Evolutionary conservation across 164 flowering plant genomes (phyloP), one percentile per base, ranked within the genome.

Genomic region (Amborella trichopoda): DNA sequence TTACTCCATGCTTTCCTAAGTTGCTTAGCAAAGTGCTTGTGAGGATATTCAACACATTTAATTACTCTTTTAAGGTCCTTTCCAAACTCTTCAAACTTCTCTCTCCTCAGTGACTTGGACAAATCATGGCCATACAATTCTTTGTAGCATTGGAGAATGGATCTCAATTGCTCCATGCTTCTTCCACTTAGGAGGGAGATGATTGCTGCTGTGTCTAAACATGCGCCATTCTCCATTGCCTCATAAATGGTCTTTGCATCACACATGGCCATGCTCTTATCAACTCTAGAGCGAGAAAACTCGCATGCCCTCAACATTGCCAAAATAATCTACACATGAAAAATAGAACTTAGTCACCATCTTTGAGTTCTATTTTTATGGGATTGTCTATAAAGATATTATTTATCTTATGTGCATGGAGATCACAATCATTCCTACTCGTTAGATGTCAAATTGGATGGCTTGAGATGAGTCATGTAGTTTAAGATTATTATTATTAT

Each of bases 81-180:
- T 14, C 74, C 70, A 19, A 69, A 66, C 23, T 62, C 48, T 17
- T 70, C 70, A 28, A 67, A 62, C 47, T 53, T 69, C 46, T 44
- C 49, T 30, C 49, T 46, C 63, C 59, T 66, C 2, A 69, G 56
- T 12, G 64, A 62, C 55, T 59, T 62, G 4, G 68, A 69, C 54
- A 69, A 47, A 28, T 69, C 68, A n/a, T 63, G 68, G 19, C 74
- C 74, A 30, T 69, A 69, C 40, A 66, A 68, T 48, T 69, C 60
- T 26, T 62, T 59, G 61, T 69, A 69, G 40, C 62, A 60, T 30
- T 18, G 43, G 12, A 62, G 53, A 46, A 69, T 54, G 41, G 70
- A 44, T 23, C 53, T 62, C 13, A 66, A 43, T 26, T 69, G 74
- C 16, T 16, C 60, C 14, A 51, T 53, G 45, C 39, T 62, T 50